A percentile compares a stretch with the other conserved stretches of the same genome.
Conservation (phyloP, 106 monocot genomes). For the Allium cepa region DNA sequence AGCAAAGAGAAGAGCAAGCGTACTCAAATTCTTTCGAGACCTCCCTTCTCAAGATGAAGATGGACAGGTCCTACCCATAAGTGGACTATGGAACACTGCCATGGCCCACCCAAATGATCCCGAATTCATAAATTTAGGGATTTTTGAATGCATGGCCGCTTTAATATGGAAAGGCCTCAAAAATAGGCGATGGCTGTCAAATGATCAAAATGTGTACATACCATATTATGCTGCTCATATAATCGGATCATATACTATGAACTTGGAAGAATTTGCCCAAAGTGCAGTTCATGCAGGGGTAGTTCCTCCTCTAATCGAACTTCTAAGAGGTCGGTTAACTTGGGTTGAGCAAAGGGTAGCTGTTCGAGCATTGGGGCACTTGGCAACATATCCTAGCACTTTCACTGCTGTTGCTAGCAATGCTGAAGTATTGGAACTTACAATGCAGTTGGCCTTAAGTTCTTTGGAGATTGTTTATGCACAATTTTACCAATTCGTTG, state of each 20-base stretch:
- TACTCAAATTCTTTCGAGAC: conserved; percentile 88
- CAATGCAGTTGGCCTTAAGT: conserved; percentile 83
- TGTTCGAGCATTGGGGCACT: conserved; percentile 87
- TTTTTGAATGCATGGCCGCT: conserved; percentile 96
- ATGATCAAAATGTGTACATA: conserved; percentile 97
- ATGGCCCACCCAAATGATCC: conserved; percentile 99
- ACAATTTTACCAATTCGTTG: conserved; percentile 83
- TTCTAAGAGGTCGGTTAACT: conserved; percentile 87
- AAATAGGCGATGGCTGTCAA: conserved; percentile 82
- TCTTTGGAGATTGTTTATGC: conserved; percentile 95
- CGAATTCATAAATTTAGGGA: conserved; percentile 90
- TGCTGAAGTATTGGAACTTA: conserved; percentile 85
- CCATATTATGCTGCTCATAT: conserved; percentile 99
- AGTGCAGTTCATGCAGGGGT: conserved; percentile 83
- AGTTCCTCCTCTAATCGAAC: conserved; percentile 86
- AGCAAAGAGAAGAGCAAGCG: conserved; percentile 67
- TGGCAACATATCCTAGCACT: conserved; percentile 85
- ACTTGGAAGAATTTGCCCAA: conserved; percentile 96
- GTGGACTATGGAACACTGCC: conserved; percentile 98
- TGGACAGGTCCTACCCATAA: conserved; percentile 95
- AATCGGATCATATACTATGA: conserved; percentile 99
- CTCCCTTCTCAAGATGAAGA: conserved; percentile 91
- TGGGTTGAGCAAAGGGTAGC: conserved; percentile 99
- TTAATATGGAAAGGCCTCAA: conserved; percentile 95
- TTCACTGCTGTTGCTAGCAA: conserved; percentile 81